Percentiles rank a stretch among this genome's conserved stretches.
phyloP scores from a whole-genome alignment of 805 yeast genomes.

The Candida silvatica region DNA sequence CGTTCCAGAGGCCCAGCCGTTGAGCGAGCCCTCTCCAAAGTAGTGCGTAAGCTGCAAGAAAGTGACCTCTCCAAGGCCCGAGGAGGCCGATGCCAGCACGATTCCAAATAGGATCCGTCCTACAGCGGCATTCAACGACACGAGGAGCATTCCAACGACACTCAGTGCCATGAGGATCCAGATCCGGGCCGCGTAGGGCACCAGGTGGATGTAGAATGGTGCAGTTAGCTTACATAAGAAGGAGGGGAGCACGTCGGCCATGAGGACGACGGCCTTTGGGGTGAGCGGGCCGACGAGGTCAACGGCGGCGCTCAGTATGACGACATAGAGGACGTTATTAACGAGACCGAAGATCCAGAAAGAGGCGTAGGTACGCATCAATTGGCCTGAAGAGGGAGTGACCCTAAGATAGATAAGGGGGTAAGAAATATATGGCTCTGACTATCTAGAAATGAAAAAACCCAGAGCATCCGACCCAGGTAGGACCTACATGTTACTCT shows the following conservation, averaged over 20 bases:
- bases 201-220: conserved; percentile 67
- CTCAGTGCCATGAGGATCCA: conserved; percentile 49
- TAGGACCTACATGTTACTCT: too few relatives aligned
- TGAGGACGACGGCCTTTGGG: conserved; percentile 78
- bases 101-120: conserved; percentile 53
- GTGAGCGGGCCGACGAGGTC: conserved; percentile 78
- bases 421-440: too few relatives aligned
- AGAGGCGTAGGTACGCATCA: conserved; percentile 16
- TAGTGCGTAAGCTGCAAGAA: conserved; percentile 82
- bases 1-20: conserved; percentile 91
- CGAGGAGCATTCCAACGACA: conserved; percentile 62
- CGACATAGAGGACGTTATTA: conserved; percentile 85
- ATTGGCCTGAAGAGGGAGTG: too few relatives aligned
- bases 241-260: conserved; percentile 85
- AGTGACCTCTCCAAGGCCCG: conserved; percentile 88
- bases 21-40: conserved; percentile 48
- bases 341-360: conserved; percentile 82
- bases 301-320: conserved; percentile 84
- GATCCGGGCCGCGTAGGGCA: conserved; percentile 54
- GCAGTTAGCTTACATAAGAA: conserved; percentile 62
- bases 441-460: too few relatives aligned
- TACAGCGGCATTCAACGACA: conserved; percentile 37
- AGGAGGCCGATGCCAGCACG: conserved; percentile 67
- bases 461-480: too few relatives aligned
- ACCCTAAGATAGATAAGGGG: too few relatives aligned